A percentile compares a stretch with the other conserved stretches of the same genome.
Conservation (phyloP, 495 filamentous ascomycete genomes). For the Ascodesmis nigricans region DNA sequence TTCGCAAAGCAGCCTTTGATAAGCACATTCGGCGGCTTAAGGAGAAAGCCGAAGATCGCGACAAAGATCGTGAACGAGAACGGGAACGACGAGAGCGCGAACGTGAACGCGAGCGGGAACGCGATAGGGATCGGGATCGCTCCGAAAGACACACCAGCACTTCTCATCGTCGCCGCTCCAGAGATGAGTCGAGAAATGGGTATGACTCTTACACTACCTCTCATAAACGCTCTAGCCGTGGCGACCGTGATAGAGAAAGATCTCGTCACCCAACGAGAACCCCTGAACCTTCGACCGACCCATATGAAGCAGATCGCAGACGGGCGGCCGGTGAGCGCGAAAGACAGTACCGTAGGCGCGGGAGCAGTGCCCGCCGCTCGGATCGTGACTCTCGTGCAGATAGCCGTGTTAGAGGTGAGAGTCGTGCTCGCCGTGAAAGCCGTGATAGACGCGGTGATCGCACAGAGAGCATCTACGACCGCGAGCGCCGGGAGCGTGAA, state of each 20-base stretch:
- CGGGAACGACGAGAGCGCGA: slow-evolving; percentile 38
- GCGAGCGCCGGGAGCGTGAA: slow-evolving; percentile 58
- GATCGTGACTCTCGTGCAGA: slow-evolving; percentile 27
- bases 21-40: slow-evolving; percentile 75
- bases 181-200: slow-evolving; percentile 23
- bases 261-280: slow-evolving; percentile 26
- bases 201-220: slow-evolving; percentile 19
- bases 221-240: slow-evolving; percentile 15
- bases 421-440: slow-evolving; percentile 32
- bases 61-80: slow-evolving; percentile 49
- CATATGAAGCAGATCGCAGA: slow-evolving; percentile 24
- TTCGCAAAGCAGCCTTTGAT: slow-evolving; percentile 67
- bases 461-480: slow-evolving; percentile 34
- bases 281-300: slow-evolving; percentile 25
- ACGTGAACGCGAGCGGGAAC: slow-evolving; percentile 31
- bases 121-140: slow-evolving; percentile 39
- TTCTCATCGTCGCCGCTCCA: slow-evolving; percentile 29
- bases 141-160: slow-evolving; percentile 36
- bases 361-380: slow-evolving; percentile 20
- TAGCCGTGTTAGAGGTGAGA: slow-evolving; percentile 28
- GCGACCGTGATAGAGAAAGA: slow-evolving; percentile 23
- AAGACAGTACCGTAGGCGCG: slow-evolving; percentile 22
- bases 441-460: slow-evolving; percentile 27
- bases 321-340: slow-evolving; percentile 23
- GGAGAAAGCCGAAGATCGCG: slow-evolving; percentile 72